A percentile compares a stretch with the other conserved stretches of the same genome.
Evolutionary conservation across 2,329 filamentous ascomycete genomes (phyloP).

Genomic region (Xylaria sp.): DNA sequence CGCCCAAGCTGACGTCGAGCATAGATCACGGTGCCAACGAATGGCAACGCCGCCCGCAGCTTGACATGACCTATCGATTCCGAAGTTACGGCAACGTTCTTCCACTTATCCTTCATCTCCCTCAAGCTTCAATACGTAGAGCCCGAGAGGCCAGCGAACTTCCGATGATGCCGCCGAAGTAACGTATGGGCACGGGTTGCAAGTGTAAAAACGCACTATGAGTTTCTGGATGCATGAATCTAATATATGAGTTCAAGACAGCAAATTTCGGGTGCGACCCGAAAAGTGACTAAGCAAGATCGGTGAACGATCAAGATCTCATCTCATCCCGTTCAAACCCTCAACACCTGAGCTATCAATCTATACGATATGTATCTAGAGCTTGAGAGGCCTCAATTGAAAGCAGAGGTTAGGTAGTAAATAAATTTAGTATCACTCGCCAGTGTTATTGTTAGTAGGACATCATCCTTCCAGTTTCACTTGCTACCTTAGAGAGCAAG

Average conservation of each 20-base stretch:
- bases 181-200: not conserved
- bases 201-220: not conserved
- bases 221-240: not conserved
- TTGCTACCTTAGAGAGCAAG: constrained; percentile 10
- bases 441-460: not conserved
- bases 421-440: constrained; percentile 1
- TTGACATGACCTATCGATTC: not conserved
- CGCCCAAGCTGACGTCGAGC: not conserved
- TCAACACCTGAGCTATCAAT: not conserved
- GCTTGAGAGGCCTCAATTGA: not conserved
- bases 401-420: too few species aligned
- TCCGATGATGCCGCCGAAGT: not conserved
- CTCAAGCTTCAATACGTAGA: not conserved
- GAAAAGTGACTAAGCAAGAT: constrained; percentile 4
- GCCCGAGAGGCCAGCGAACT: not conserved
- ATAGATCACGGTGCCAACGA: not conserved
- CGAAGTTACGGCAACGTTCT: not conserved
- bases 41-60: not conserved
- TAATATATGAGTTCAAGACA: not conserved
- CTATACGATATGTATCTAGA: not conserved
- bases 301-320: not conserved
- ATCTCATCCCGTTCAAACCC: not conserved
- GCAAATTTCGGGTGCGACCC: constrained; percentile 22
- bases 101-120: not conserved
- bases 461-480: constrained; percentile 13